Evolutionary conservation across 129 eudicot genomes (phyloP).

Genomic region (Chrysanthemum seticuspe): DNA sequence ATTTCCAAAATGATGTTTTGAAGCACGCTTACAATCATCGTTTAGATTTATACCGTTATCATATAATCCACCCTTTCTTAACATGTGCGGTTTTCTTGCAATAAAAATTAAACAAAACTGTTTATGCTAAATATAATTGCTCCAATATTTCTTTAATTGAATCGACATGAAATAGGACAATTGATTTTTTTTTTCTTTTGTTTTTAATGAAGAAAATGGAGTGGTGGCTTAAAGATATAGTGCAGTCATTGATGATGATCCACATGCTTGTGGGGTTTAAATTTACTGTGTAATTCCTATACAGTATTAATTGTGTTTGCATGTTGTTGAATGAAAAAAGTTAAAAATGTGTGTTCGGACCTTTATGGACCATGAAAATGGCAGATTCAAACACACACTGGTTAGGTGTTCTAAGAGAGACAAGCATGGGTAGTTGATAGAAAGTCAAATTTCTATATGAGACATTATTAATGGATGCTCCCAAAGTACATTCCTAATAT

Average conservation of each 20-base stretch:
- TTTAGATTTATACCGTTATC: too few species aligned
- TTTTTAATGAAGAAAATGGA: constrained; percentile 3
- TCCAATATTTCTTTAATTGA: too few species aligned
- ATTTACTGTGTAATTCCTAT: constrained; percentile 33
- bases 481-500: constrained; percentile 39
- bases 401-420: constrained; percentile 30
- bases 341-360: constrained; percentile 27
- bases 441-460: constrained; percentile 37
- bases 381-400: constrained; percentile 21
- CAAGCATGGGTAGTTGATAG: constrained; percentile 31
- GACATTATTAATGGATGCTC: constrained; percentile 37
- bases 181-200: background rate
- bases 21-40: too few species aligned
- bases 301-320: constrained; percentile 35
- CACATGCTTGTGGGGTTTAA: constrained; percentile 43
- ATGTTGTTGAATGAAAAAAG: constrained; percentile 29
- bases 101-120: too few species aligned
- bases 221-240: constrained; percentile 21
- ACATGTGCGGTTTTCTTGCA: too few species aligned
- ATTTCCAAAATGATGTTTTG: too few species aligned
- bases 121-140: too few species aligned
- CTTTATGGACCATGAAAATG: constrained; percentile 28
- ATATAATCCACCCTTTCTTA: too few species aligned
- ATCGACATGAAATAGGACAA: too few species aligned
- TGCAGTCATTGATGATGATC: constrained; percentile 35